Percentiles rank a stretch among this genome's conserved stretches.
Evolutionary conservation across 140 eudicot species (phyloP).

Genomic region (Cichorium intybus): DNA sequence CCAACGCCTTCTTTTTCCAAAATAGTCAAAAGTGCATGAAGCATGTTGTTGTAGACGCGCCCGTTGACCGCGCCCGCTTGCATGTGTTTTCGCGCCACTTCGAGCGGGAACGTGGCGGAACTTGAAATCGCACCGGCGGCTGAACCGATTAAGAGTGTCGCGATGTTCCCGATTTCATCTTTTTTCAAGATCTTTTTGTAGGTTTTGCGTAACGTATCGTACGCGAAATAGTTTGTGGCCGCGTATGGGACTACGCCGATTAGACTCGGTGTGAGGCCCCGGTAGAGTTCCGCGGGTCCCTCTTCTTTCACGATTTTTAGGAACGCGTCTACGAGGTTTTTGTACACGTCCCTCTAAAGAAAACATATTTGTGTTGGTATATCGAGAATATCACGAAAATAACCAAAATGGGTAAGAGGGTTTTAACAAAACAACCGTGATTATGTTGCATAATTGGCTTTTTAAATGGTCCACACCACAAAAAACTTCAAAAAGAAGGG

Average conservation of each 20-base stretch:
- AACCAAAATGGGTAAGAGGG: not conserved
- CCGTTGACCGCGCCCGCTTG: constrained; percentile 91
- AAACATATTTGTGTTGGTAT: not conserved
- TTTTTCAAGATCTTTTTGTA: constrained; percentile 60
- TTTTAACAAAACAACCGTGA: not conserved
- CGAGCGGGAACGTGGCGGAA: constrained; percentile 91
- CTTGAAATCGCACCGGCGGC: constrained; percentile 96
- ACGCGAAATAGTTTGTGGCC: constrained; percentile 91
- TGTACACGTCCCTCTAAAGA: constrained; percentile 72
- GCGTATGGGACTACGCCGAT: constrained; percentile 95
- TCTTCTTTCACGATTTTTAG: constrained; percentile 83
- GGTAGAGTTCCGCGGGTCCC: constrained; percentile 79
- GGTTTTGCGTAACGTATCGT: constrained; percentile 71
- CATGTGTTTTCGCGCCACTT: constrained; percentile 98
- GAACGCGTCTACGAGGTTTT: constrained; percentile 77
- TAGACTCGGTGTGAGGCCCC: constrained; percentile 92
- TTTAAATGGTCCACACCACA: not conserved
- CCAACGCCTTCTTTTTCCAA: constrained; percentile 77
- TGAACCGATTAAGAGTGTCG: constrained; percentile 81
- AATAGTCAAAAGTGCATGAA: constrained; percentile 74
- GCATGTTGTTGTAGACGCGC: constrained; percentile 69
- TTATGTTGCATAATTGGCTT: not conserved
- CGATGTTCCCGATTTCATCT: constrained; percentile 74
- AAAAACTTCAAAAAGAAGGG: too few species aligned
- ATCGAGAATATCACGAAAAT: not conserved